Evolutionary conservation across 371 early-diverging fungal species (phyloP).

Genomic region (Rhizopus delemar): DNA sequence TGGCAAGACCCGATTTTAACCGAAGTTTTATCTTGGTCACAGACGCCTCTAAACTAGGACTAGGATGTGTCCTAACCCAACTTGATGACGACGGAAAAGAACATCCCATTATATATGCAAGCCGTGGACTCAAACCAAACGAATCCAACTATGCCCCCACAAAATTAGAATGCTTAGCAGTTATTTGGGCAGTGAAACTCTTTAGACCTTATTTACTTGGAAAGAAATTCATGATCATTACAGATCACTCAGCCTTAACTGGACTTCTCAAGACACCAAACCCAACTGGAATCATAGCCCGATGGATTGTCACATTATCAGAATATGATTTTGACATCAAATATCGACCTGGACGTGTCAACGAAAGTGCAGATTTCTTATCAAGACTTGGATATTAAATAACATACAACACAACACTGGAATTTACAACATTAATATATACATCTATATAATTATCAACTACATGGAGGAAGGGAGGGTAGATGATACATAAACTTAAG

Average conservation of each 20-base stretch:
- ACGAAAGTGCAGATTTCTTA: slow-evolving; percentile 1
- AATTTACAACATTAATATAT: no score
- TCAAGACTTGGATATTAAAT: slow-evolving; percentile 4
- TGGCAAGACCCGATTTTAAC: not conserved
- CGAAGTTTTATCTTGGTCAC: slow-evolving; percentile 19
- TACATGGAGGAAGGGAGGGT: not conserved
- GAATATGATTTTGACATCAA: slow-evolving; percentile 1
- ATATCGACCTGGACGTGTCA: slow-evolving; percentile 2
- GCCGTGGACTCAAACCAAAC: not conserved
- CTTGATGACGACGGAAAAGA: not conserved
- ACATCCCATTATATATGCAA: slow-evolving; percentile 9
- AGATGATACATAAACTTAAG: not conserved
- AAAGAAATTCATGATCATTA: slow-evolving; percentile 1
- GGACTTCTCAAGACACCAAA: slow-evolving; percentile 1
- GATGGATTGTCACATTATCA: not conserved
- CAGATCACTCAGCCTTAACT: not conserved
- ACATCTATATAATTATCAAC: no score
- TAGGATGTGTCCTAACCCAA: slow-evolving; percentile 1
- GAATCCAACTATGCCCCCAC: slow-evolving; percentile 8
- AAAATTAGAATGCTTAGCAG: slow-evolving; percentile 38
- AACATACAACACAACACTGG: no score
- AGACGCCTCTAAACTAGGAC: not conserved
- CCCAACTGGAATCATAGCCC: not conserved
- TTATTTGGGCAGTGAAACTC: slow-evolving; percentile 31
- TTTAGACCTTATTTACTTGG: slow-evolving; percentile 14